A percentile compares a stretch with the other conserved stretches of the same genome.
Evolutionary conservation across 768 basidiomycete genomes (phyloP).

Genomic region (Pholiota microspora): DNA sequence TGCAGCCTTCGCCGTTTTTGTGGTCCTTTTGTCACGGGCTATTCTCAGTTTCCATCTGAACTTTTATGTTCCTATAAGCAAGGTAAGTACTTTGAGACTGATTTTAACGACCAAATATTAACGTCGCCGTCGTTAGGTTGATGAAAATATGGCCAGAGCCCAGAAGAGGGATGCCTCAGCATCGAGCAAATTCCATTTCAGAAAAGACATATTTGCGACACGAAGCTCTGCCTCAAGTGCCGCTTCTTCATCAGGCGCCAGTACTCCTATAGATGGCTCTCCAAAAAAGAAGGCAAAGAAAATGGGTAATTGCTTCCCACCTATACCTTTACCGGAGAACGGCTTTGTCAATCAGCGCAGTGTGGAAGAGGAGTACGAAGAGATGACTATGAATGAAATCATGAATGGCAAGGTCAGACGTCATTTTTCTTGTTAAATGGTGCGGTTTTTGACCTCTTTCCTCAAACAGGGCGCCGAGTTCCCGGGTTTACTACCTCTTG

Average conservation of each 20-base stretch:
- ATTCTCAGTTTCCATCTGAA: conserved; percentile 91
- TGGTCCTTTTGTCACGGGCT: conserved; percentile 91
- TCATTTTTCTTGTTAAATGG: conserved; percentile 3
- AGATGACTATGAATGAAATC: conserved; percentile 90
- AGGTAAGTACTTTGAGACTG: neutral
- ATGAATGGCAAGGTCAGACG: conserved; percentile 83
- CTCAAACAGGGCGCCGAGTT: conserved; percentile 52
- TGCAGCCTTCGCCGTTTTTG: conserved; percentile 93
- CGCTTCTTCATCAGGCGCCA: conserved; percentile 45
- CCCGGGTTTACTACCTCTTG: conserved; percentile 79
- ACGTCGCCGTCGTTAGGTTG: conserved; percentile 58
- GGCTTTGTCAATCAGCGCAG: conserved; percentile 35
- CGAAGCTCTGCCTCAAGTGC: conserved; percentile 39
- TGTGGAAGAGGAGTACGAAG: conserved; percentile 83
- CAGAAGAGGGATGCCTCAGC: conserved; percentile 79
- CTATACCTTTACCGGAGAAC: conserved; percentile 49
- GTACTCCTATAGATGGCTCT: conserved; percentile 33
- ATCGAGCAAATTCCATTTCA: conserved; percentile 83
- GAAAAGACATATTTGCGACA: conserved; percentile 76
- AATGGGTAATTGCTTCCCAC: conserved; percentile 71
- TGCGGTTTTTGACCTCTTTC: neutral
- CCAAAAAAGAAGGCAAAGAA: conserved; percentile 57
- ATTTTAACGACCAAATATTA: neutral
- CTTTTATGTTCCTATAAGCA: conserved; percentile 80
- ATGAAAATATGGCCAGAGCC: conserved; percentile 93